Percentiles rank a stretch among this genome's conserved stretches.
Evolutionary conservation across 495 filamentous ascomycete species (phyloP).

Genomic region (Hypoxylon fuscum): DNA sequence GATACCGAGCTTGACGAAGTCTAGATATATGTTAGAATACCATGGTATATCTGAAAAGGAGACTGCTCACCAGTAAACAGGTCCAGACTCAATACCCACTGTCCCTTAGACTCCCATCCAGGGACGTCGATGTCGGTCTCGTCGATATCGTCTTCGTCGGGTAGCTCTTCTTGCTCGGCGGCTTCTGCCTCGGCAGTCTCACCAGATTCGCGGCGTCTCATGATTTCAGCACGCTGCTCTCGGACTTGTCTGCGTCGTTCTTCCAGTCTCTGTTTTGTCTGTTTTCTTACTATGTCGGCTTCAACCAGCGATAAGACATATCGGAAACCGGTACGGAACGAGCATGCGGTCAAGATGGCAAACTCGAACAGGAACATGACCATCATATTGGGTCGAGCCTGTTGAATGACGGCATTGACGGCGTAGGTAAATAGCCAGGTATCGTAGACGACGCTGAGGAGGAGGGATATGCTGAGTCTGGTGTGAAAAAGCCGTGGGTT

Average conservation of each 20-base stretch:
- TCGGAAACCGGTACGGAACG: conserved; percentile 77
- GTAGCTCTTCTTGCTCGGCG: conserved; percentile 59
- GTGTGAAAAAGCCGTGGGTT: conserved; percentile 91
- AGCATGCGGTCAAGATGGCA: conserved; percentile 81
- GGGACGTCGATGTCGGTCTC: conserved; percentile 93
- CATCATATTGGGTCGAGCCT: conserved; percentile 97
- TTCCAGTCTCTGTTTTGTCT: conserved; percentile 70
- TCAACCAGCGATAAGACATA: conserved; percentile 85
- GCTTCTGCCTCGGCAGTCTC: conserved; percentile 52
- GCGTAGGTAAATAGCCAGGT: conserved; percentile 80
- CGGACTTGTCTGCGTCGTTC: conserved; percentile 66
- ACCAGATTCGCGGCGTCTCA: conserved; percentile 66
- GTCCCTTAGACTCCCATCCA: conserved; percentile 96
- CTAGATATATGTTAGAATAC: conserved; percentile 54
- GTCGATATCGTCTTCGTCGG: conserved; percentile 80
- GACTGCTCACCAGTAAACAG: conserved; percentile 73
- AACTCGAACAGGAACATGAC: conserved; percentile 99
- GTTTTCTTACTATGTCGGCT: conserved; percentile 74
- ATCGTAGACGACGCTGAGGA: conserved; percentile 80
- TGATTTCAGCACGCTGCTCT: conserved; percentile 69
- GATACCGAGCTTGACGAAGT: conserved; percentile 88
- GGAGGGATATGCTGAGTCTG: conserved; percentile 79
- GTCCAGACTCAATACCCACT: conserved; percentile 91
- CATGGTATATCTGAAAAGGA: neutral
- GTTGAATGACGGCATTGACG: conserved; percentile 79